Percentiles rank a stretch among this genome's conserved stretches.
phyloP scores from a whole-genome alignment of 2,329 filamentous ascomycete species.

The Fusarium abutilonis region DNA sequence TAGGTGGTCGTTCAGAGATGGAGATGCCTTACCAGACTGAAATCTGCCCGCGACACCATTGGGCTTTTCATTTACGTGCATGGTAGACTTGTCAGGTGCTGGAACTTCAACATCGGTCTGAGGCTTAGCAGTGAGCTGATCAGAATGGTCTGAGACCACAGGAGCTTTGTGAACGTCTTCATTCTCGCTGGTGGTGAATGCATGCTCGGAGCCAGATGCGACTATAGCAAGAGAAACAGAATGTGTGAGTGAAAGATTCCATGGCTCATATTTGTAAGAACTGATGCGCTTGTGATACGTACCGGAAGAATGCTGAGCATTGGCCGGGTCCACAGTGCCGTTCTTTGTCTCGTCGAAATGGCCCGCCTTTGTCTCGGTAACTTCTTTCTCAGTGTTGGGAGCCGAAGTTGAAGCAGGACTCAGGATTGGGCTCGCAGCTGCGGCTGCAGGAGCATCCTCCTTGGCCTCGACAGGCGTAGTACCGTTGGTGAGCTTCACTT shows the following conservation, averaged over 20 bases:
- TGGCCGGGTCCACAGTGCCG: conserved; percentile 5
- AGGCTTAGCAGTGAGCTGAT: conserved; percentile 40
- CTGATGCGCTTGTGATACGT: conserved; percentile 26
- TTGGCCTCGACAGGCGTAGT: conserved; percentile 14
- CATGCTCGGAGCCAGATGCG: conserved; percentile 30
- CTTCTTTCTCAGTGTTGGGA: conserved; percentile 24
- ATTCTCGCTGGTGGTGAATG: conserved; percentile 26
- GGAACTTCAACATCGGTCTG: conserved; percentile 21
- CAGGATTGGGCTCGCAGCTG: conserved; percentile 17
- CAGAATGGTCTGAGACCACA: conserved; percentile 29
- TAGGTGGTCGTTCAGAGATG: conserved; percentile 1
- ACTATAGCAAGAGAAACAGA: conserved; percentile 12
- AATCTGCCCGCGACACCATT: conserved; percentile 30
- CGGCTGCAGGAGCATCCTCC: conserved; percentile 9
- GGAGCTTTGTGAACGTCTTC: conserved; percentile 28
- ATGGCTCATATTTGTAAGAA: background rate
- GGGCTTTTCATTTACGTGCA: conserved; percentile 22
- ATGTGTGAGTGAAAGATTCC: conserved; percentile 24
- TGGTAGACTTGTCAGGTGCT: conserved; percentile 12
- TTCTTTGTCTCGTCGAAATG: conserved; percentile 26
- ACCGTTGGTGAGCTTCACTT: conserved; percentile 40
- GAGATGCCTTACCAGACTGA: conserved; percentile 30
- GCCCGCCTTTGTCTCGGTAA: conserved; percentile 23
- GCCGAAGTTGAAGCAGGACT: conserved; percentile 25
- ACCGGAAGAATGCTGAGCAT: conserved; percentile 37